Conservation (phyloP, 2,329 filamentous ascomycete genomes). For the Colletotrichum tropicale region DNA sequence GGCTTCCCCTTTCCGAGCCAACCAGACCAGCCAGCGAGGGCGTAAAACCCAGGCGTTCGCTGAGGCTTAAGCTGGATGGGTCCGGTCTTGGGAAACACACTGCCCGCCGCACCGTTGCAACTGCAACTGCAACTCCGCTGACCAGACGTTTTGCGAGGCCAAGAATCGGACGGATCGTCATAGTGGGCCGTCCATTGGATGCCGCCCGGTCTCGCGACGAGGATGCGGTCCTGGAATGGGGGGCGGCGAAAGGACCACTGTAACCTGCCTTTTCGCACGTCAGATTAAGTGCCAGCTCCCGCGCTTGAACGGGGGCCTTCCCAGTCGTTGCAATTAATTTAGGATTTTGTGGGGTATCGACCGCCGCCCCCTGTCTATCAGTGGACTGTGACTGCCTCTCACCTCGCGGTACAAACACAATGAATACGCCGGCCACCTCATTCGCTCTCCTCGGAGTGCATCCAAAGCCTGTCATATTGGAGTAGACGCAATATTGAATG, state of each 20-base stretch:
- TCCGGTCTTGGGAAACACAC: neutral
- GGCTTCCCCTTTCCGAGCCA: neutral
- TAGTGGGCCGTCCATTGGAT: neutral
- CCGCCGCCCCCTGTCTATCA: neutral
- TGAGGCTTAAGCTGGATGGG: neutral
- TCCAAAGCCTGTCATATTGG: neutral
- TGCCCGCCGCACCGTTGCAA: neutral
- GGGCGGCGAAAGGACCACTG: neutral
- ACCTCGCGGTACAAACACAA: neutral
- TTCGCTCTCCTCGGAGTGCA: neutral
- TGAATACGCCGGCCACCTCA: neutral
- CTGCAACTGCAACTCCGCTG: neutral
- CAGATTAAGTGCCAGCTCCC: neutral
- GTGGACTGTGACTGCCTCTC: neutral
- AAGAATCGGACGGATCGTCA: slow-evolving; percentile 6
- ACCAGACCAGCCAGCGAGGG: neutral
- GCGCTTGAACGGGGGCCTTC: neutral
- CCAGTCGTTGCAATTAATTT: neutral
- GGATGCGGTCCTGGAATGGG: neutral
- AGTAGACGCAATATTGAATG: neutral
- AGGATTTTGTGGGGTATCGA: neutral
- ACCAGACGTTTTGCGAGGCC: slow-evolving; percentile 1
- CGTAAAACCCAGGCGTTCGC: neutral
- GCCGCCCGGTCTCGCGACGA: neutral
- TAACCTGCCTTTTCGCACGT: neutral